Percentiles rank a stretch among this genome's conserved stretches.
Conservation (phyloP, 352 stramenopile genomes). For the Globisporangium sylvaticum region DNA sequence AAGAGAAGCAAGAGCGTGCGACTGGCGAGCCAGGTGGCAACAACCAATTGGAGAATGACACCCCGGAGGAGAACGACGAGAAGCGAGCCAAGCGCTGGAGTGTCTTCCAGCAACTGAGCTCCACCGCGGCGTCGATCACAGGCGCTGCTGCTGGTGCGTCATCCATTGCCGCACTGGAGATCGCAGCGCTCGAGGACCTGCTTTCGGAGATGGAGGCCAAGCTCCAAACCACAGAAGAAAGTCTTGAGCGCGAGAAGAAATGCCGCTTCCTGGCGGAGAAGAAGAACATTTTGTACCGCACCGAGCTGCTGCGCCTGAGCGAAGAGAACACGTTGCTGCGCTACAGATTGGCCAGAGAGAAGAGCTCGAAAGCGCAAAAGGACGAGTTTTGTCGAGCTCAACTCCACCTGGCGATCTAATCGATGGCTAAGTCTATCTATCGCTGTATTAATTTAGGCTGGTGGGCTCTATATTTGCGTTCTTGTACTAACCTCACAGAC, state of each 20-base stretch:
- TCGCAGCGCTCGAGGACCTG: constrained; percentile 10
- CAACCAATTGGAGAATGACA: constrained; percentile 2
- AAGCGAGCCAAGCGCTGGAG: constrained; percentile 30
- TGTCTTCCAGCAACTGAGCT: constrained; percentile 38
- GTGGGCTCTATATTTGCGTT: not conserved
- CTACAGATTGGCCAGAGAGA: constrained; percentile 23
- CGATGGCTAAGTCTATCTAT: not conserved
- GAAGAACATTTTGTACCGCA: constrained; percentile 76
- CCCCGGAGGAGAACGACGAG: not conserved
- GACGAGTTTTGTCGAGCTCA: constrained; percentile 25
- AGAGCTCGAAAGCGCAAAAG: constrained; percentile 15
- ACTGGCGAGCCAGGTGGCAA: too few species aligned
- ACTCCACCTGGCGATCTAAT: constrained; percentile 25
- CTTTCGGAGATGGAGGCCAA: constrained; percentile 31
- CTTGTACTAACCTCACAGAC: not conserved
- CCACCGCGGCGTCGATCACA: constrained; percentile 16
- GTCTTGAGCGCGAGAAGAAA: constrained; percentile 58
- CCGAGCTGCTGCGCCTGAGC: constrained; percentile 48
- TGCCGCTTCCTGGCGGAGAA: constrained; percentile 66
- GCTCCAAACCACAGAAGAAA: constrained; percentile 29
- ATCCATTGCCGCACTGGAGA: not conserved
- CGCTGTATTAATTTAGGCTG: not conserved
- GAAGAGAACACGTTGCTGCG: constrained; percentile 54
- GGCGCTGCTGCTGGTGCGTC: not conserved
- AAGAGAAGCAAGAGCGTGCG: too few species aligned